phyloP scores from a whole-genome alignment of 2,329 filamentous ascomycete species.

The Aspergillus nomiae region DNA sequence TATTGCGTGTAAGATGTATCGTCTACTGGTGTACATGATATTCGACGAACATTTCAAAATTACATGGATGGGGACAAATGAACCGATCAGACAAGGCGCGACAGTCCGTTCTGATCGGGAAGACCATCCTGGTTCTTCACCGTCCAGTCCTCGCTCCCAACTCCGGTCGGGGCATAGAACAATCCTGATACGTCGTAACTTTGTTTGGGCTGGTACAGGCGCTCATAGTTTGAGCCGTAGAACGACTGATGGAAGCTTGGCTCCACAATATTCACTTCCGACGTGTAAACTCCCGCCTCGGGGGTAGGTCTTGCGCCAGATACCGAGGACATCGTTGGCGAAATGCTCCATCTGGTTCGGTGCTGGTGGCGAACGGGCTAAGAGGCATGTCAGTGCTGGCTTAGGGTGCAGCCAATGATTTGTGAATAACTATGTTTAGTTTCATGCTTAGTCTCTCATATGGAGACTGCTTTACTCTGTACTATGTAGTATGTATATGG shows the following conservation, averaged over 20 bases:
- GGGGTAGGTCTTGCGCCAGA: constrained; percentile 31
- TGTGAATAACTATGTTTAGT: background rate
- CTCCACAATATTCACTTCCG: constrained; percentile 53
- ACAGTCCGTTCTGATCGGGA: constrained; percentile 40
- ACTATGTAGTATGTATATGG: too few species aligned
- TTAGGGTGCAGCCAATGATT: background rate
- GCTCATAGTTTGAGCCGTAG: constrained; percentile 31
- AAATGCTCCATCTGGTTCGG: constrained; percentile 22
- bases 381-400: background rate
- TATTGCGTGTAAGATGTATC: background rate
- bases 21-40: background rate
- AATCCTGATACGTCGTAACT: constrained; percentile 53
- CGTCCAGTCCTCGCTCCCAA: constrained; percentile 57
- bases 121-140: constrained; percentile 34
- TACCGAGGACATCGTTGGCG: constrained; percentile 20
- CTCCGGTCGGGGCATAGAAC: constrained; percentile 54
- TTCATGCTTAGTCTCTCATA: background rate
- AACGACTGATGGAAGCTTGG: constrained; percentile 35
- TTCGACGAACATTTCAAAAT: background rate
- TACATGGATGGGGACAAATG: background rate
- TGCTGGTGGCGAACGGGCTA: background rate
- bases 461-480: background rate
- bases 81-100: constrained; percentile 35
- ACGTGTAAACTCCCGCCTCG: constrained; percentile 37
- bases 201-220: constrained; percentile 48